Evolutionary conservation across 1,284 basidiomycete genomes (phyloP).

Genomic region (Bjerkandera adusta): DNA sequence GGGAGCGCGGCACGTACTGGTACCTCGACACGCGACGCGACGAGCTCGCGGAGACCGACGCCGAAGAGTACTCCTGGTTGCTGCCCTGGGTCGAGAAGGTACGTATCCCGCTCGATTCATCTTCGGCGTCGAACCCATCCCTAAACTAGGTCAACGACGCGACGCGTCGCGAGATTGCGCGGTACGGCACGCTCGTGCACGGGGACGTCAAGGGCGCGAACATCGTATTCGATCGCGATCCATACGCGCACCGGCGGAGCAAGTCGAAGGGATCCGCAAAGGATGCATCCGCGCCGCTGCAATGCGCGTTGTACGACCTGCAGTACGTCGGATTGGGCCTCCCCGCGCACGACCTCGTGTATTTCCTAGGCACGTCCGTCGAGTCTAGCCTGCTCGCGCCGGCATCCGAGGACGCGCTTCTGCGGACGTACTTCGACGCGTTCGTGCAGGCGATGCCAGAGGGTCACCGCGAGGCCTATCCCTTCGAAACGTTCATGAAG

Average conservation of each 20-base stretch:
- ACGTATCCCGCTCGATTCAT: background rate
- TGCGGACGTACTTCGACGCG: conserved; percentile 12
- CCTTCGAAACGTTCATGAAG: conserved; percentile 14
- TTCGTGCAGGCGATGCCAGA: background rate
- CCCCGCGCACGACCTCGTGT: conserved; percentile 18
- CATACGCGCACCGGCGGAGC: conserved; percentile 7
- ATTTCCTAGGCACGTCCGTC: conserved; percentile 21
- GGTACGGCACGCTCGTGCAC: conserved; percentile 18
- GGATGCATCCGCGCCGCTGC: background rate
- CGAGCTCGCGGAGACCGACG: conserved; percentile 16
- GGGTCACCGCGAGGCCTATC: background rate
- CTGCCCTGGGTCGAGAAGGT: conserved; percentile 21
- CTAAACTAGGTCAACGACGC: conserved; percentile 18
- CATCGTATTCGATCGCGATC: conserved; percentile 19
- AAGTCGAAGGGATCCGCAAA: background rate
- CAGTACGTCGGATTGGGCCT: conserved; percentile 21
- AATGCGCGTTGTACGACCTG: conserved; percentile 21
- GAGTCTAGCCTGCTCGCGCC: conserved; percentile 11
- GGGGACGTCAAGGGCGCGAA: conserved; percentile 22
- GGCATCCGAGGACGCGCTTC: conserved; percentile 11
- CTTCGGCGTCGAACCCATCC: background rate
- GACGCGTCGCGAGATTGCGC: conserved; percentile 8
- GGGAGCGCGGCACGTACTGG: conserved; percentile 21
- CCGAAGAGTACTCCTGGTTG: conserved; percentile 18
- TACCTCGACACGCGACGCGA: conserved; percentile 20